phyloP scores from a whole-genome alignment of 495 filamentous ascomycete genomes.

The Aspergillus affinis region DNA sequence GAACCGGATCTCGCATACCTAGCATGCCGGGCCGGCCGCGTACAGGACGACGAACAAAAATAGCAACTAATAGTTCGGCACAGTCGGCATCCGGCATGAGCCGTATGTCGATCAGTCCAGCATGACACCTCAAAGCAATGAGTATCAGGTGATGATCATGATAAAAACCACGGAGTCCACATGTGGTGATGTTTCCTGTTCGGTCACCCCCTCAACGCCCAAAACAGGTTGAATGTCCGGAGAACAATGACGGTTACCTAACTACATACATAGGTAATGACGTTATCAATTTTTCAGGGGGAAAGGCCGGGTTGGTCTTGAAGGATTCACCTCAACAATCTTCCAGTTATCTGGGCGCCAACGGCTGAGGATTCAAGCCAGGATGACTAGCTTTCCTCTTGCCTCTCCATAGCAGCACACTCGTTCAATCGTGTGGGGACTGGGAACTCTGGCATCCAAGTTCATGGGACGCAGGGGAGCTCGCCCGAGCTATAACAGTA shows the following conservation, averaged over 20 bases:
- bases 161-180: not conserved
- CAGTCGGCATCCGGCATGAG: not conserved
- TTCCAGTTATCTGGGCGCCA: not conserved
- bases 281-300: not conserved
- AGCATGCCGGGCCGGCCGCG: no score
- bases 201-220: not conserved
- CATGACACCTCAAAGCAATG: not conserved
- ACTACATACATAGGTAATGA: no score
- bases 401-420: no score
- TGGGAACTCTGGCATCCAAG: not conserved
- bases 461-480: not conserved
- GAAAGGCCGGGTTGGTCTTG: no score
- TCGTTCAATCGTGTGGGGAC: not conserved
- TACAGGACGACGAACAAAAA: not conserved
- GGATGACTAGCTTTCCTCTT: not conserved
- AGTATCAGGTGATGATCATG: not conserved
- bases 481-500: not conserved
- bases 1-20: not conserved
- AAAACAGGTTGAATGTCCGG: not conserved
- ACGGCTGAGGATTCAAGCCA: not conserved
- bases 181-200: not conserved
- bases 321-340: no score
- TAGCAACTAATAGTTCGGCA: not conserved
- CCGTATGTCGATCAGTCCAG: not conserved
- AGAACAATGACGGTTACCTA: no score